Base-by-base conservation (phyloP, 768 basidiomycete genomes). In the Phaeotremella fagi region DNA sequence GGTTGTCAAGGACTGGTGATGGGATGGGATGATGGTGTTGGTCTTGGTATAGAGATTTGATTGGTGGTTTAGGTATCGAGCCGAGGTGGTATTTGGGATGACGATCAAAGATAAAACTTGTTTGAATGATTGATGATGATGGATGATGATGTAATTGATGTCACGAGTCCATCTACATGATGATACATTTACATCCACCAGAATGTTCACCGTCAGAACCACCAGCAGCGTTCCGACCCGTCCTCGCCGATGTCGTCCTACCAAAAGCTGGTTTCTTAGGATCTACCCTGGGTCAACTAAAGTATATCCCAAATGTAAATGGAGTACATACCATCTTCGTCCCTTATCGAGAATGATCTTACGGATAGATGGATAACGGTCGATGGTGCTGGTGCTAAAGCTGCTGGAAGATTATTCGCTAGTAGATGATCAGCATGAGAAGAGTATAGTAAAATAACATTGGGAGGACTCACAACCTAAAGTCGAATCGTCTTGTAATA, bases 331-430 rank as follows among this genome's bases (percentile, higher is more conserved):
- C 68, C 68, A 20, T 72, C 71, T 16, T 70, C 68, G 2, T 37
- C 56, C 36, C 61, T 33, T 37, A 70, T 61, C 6, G 71, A 67
- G 54, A 73, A 73, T 11, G 66, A 67, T 35, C 71, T 33, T 27
- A 73, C 62, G 3, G 69, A 69, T 16, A 73, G 59, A 52, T 73
- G 71, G n/a, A 70, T 48, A 15, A 72, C 62, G 5, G 72, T 71
- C 15, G 63, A 66, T n/a, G 41, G 33, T 1, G 52, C 35, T 14
- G 69, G 47, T n/a, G 49, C 12, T 3, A 62, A 45, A 3, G 63
- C 29, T 5, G 61, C 49, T 15, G 69, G 61, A 9, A 71, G 57
- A 43, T 66, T 68, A 35, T 66, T 68, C 36, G 69, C 69, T 71
- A 37, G 24, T 7, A 42, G 12, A 6, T n/a, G 6, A 16, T 48